Evolutionary conservation across 1,139 yeast species (phyloP).

Genomic region (Yamadazyma epiphylla): DNA sequence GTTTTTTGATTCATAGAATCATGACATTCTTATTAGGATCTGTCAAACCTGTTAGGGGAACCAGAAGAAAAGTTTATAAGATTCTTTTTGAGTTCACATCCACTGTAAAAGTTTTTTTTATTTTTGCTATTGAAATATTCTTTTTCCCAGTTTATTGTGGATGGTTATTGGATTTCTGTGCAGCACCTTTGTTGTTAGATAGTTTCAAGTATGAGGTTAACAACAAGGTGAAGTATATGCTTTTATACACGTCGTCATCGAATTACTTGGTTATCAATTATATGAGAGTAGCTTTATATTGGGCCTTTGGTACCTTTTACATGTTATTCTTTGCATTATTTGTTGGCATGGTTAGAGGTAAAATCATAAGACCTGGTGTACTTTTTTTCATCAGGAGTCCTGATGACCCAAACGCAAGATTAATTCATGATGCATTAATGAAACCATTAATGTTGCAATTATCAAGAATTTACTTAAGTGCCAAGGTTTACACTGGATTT

Average conservation of each 20-base stretch:
- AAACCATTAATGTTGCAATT: constrained; percentile 71
- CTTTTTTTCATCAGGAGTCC: constrained; percentile 89
- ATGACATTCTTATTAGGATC: constrained; percentile 35
- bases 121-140: constrained; percentile 76
- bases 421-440: constrained; percentile 84
- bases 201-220: constrained; percentile 11
- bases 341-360: constrained; percentile 76
- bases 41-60: constrained; percentile 45
- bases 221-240: constrained; percentile 6
- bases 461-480: constrained; percentile 71
- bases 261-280: constrained; percentile 20
- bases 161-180: constrained; percentile 63
- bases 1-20: constrained; percentile 21
- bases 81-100: constrained; percentile 48
- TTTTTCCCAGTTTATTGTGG: constrained; percentile 90
- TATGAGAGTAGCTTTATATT: constrained; percentile 37
- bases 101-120: constrained; percentile 68
- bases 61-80: constrained; percentile 46
- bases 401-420: constrained; percentile 85
- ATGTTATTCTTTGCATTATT: constrained; percentile 86
- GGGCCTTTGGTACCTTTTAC: constrained; percentile 79
- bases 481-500: constrained; percentile 68
- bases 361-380: constrained; percentile 82
- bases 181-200: constrained; percentile 49
- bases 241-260: constrained; percentile 24